Base-by-base conservation (phyloP, 2,329 filamentous ascomycete species). In the Neonectria ditissima region DNA sequence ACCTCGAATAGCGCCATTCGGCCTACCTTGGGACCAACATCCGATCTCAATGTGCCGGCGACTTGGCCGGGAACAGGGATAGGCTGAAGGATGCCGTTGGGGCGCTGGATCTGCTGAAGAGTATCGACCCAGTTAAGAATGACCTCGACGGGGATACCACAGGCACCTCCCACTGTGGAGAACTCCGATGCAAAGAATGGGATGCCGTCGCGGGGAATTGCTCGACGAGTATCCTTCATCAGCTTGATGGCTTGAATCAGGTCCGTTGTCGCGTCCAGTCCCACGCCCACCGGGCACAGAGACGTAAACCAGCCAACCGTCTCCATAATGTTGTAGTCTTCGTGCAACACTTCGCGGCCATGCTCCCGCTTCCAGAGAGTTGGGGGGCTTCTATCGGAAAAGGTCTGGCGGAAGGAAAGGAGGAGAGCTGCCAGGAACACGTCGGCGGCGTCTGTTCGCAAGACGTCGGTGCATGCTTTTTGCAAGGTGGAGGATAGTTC, bases 261-360 rank as follows among this genome's bases (percentile, higher is more conserved):
- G 62, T 87, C 84, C 32, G 85, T 81, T 2, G 79, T 74, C 2
- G 78, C 75, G 2, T 83, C 79, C 1, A 82, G 69, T 9, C 80
- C 78, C 3, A 84, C 75, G 2, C 80, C 77, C 6, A 88, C 76
- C 0, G 87, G 87, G 52, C 82, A 86, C 13, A 89, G 76, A 0
- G 85, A 82, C 2, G 86, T 87, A 65, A 89, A 88, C 86, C 86
- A 89, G 2, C 87, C 87, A 0, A 89, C 85, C 0, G 86, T 89
- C 55, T 86, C 79, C 5, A 83, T 82, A 1, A 88, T 80, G 73
- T 89, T 84, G 13, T 84, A 76, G 16, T 82, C 81, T 0, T 75
- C 72, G 26, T 81, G 81, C 65, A 80, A 80, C 2, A 77, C 72
- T n/a, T 81, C 76, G 16, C 85, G 78, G 16, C 84, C 84, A 39